Percentiles rank a stretch among this genome's conserved stretches.
Evolutionary conservation across 2,329 filamentous ascomycete genomes (phyloP).

Genomic region (Hypoxylon sp.): DNA sequence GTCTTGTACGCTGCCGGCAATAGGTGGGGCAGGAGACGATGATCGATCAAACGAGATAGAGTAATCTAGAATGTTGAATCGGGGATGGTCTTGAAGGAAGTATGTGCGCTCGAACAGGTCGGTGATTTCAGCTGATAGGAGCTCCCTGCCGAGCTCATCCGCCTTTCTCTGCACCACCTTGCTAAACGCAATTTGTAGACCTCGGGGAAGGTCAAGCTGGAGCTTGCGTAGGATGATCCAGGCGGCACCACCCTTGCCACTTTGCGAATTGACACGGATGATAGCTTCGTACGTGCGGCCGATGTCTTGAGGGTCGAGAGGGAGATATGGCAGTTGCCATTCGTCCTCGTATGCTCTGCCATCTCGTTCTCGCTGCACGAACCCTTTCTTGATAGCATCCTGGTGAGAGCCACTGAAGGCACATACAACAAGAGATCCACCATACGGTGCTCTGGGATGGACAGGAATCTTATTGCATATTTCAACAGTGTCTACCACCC

Average conservation of each 20-base stretch:
- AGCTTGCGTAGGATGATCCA: constrained; percentile 93
- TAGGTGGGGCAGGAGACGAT: constrained; percentile 73
- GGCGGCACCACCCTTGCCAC: constrained; percentile 91
- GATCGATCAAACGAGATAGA: constrained; percentile 87
- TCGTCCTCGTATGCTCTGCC: constrained; percentile 68
- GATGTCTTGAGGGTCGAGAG: constrained; percentile 91
- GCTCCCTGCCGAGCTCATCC: constrained; percentile 82
- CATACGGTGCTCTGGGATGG: constrained; percentile 89
- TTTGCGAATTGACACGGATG: constrained; percentile 97
- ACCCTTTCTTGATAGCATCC: constrained; percentile 95
- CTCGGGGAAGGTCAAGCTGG: constrained; percentile 90
- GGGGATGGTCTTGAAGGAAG: constrained; percentile 81
- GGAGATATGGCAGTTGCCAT: constrained; percentile 92
- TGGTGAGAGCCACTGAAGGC: constrained; percentile 94
- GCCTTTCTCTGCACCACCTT: constrained; percentile 84
- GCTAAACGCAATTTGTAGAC: constrained; percentile 90
- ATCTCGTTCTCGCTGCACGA: constrained; percentile 72
- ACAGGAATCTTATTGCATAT: constrained; percentile 94
- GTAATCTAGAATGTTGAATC: constrained; percentile 91
- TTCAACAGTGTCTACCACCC: constrained; percentile 89
- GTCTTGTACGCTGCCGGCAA: constrained; percentile 75
- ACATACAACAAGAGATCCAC: constrained; percentile 88
- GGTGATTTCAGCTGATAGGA: constrained; percentile 84
- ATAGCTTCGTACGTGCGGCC: constrained; percentile 97
- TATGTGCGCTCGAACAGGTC: constrained; percentile 89